Percentiles rank a stretch among this genome's conserved stretches.
phyloP scores from a whole-genome alignment of 164 flowering plant species.

The Magnolia sinica region DNA sequence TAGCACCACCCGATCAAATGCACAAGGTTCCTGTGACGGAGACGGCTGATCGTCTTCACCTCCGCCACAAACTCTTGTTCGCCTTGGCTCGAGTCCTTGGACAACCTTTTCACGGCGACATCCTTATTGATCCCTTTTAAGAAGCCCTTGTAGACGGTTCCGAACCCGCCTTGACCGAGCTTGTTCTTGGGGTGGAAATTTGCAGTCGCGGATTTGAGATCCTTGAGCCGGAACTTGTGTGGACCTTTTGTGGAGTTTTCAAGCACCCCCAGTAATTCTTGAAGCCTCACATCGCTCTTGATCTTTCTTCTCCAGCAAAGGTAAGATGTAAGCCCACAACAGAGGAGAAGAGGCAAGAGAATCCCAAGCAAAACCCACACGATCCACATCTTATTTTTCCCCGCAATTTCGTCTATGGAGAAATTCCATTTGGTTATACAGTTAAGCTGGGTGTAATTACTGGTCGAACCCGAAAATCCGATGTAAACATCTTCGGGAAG shows the following conservation, averaged over 20 bases:
- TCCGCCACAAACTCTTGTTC: constrained; percentile 55
- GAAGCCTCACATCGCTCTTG: neutral
- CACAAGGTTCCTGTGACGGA: constrained; percentile 61
- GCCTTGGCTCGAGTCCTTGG: constrained; percentile 41
- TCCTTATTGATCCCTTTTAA: constrained; percentile 23
- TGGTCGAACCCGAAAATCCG: constrained; percentile 10
- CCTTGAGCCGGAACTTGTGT: constrained; percentile 36
- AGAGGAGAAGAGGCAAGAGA: constrained; percentile 12
- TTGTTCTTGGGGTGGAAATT: constrained; percentile 41
- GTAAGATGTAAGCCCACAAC: constrained; percentile 1
- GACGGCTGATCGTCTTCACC: constrained; percentile 52
- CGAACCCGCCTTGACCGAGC: constrained; percentile 70
- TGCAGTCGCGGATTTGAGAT: constrained; percentile 45
- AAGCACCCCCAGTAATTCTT: constrained; percentile 28
- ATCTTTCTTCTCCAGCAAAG: constrained; percentile 15
- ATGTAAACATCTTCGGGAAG: constrained; percentile 13
- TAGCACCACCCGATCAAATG: constrained; percentile 64
- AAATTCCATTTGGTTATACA: constrained; percentile 45
- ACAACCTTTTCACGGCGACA: constrained; percentile 56
- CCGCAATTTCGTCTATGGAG: constrained; percentile 13
- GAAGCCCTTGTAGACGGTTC: constrained; percentile 55
- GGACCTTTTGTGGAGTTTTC: constrained; percentile 35
- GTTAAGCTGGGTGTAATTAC: constrained; percentile 30
- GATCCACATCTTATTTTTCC: neutral
- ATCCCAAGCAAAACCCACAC: constrained; percentile 31